Conservation (phyloP, 2,329 filamentous ascomycete genomes). For the Leptographium flavum region DNA sequence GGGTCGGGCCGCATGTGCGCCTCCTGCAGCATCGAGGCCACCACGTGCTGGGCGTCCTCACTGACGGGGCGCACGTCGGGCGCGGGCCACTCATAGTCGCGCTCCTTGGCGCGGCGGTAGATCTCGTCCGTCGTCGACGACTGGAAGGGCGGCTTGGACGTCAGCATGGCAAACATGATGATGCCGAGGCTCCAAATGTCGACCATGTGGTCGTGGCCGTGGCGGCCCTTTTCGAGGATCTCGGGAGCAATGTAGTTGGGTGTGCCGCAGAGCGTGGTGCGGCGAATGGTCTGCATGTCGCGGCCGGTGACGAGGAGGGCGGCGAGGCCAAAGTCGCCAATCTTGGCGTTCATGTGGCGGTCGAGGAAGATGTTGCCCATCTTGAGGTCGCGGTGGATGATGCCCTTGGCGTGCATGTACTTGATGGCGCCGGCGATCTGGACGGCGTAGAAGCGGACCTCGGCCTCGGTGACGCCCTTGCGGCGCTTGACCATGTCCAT, state of each 20-base stretch:
- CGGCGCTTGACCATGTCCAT: constrained; percentile 96
- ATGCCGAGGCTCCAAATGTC: constrained; percentile 98
- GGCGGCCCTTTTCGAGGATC: constrained; percentile 84
- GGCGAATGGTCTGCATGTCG: constrained; percentile 69
- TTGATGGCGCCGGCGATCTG: constrained; percentile 96
- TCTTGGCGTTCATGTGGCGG: constrained; percentile 89
- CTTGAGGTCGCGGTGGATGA: constrained; percentile 93
- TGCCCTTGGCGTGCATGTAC: constrained; percentile 90
- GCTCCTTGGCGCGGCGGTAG: constrained; percentile 54
- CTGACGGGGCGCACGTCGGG: constrained; percentile 54
- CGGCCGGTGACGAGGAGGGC: constrained; percentile 82
- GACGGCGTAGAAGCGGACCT: constrained; percentile 84
- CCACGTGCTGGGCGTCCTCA: constrained; percentile 61
- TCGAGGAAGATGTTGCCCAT: constrained; percentile 98
- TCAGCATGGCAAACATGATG: constrained; percentile 96
- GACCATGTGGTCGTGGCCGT: constrained; percentile 93
- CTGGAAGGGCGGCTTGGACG: constrained; percentile 92
- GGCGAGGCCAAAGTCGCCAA: constrained; percentile 92
- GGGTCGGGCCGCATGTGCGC: constrained; percentile 62
- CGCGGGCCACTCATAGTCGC: constrained; percentile 66
- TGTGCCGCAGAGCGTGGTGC: constrained; percentile 90
- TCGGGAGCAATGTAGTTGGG: constrained; percentile 98
- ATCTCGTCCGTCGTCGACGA: constrained; percentile 80
- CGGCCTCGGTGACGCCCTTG: constrained; percentile 80
- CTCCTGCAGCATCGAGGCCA: constrained; percentile 61